Percentiles rank a stretch among this genome's conserved stretches.
Evolutionary conservation across 2,329 filamentous ascomycete species (phyloP).

Genomic region (Claviceps sp.): DNA sequence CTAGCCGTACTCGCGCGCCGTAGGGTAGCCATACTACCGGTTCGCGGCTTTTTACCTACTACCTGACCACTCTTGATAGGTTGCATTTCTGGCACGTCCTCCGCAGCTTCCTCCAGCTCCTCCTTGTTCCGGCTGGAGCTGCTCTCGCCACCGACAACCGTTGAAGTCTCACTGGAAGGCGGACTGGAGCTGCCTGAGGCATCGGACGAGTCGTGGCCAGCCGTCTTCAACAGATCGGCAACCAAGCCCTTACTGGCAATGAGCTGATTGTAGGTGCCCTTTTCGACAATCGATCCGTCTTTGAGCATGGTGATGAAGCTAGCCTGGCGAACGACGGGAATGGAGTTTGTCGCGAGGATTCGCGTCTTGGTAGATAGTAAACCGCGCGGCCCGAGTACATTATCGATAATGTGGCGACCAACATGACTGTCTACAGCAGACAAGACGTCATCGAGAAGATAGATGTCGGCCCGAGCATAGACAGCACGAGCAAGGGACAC

Average conservation of each 20-base stretch:
- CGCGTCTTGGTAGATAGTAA: slow-evolving; percentile 76
- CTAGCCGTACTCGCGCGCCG: slow-evolving; percentile 85
- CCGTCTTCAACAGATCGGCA: slow-evolving; percentile 67
- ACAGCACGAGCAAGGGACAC: slow-evolving; percentile 86
- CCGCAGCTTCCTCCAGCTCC: slow-evolving; percentile 65
- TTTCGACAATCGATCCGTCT: slow-evolving; percentile 72
- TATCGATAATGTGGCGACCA: slow-evolving; percentile 85
- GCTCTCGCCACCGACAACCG: slow-evolving; percentile 37
- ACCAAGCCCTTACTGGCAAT: slow-evolving; percentile 91
- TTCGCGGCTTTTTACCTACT: slow-evolving; percentile 38
- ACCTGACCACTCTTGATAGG: slow-evolving; percentile 50
- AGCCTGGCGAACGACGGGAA: slow-evolving; percentile 76
- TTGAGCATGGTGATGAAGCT: slow-evolving; percentile 79
- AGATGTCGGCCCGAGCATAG: slow-evolving; percentile 92
- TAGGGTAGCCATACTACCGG: slow-evolving; percentile 65
- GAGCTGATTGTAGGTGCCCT: slow-evolving; percentile 80
- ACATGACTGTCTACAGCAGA: slow-evolving; percentile 98
- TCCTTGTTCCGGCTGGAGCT: slow-evolving; percentile 41
- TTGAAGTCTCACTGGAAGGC: slow-evolving; percentile 40
- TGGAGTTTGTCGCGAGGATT: slow-evolving; percentile 89
- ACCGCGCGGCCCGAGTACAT: slow-evolving; percentile 76
- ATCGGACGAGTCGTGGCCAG: slow-evolving; percentile 43
- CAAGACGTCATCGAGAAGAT: slow-evolving; percentile 84
- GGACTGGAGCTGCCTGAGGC: slow-evolving; percentile 31
- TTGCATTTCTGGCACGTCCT: slow-evolving; percentile 60